These are phyloP conservation scores for Didymella arachidicola DNA, from an alignment of 2,329 filamentous ascomycete species.

Conservation along the genomic window DNA sequence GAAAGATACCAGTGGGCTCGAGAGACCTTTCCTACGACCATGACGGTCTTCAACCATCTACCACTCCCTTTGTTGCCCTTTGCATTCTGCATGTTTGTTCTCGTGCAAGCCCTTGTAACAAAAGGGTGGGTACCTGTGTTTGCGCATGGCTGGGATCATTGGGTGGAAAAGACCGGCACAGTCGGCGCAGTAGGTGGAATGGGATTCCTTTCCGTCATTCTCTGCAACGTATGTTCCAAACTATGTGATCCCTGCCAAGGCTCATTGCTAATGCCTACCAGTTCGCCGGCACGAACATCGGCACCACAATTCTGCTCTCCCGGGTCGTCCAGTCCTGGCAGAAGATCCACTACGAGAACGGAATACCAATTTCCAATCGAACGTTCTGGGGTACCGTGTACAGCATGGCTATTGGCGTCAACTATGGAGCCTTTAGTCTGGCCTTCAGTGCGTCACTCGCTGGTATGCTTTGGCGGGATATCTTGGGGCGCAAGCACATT, in stretches of 20 bases:
- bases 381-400: slow-evolving; percentile 79
- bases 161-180: slow-evolving; percentile 73
- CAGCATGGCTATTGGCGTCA: slow-evolving; percentile 76
- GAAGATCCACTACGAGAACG: slow-evolving; percentile 61
- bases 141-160: slow-evolving; percentile 76
- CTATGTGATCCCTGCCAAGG: background rate
- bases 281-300: slow-evolving; percentile 81
- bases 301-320: slow-evolving; percentile 75
- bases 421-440: slow-evolving; percentile 76
- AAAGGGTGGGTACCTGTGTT: slow-evolving; percentile 79
- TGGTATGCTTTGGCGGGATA: slow-evolving; percentile 76
- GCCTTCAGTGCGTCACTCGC: slow-evolving; percentile 76
- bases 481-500: slow-evolving; percentile 73
- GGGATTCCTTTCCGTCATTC: slow-evolving; percentile 73
- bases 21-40: slow-evolving; percentile 74
- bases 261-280: slow-evolving; percentile 39
- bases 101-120: slow-evolving; percentile 75
- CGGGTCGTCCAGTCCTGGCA: slow-evolving; percentile 75
- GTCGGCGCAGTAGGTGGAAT: slow-evolving; percentile 74
- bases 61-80: slow-evolving; percentile 75
- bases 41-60: slow-evolving; percentile 70
- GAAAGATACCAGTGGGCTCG: slow-evolving; percentile 66
- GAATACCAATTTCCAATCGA: slow-evolving; percentile 64
- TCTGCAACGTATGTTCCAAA: slow-evolving; percentile 71
- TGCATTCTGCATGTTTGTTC: slow-evolving; percentile 76